A percentile compares a stretch with the other conserved stretches of the same genome.
Conservation (phyloP, 257 asterid species). For the Solanum pimpinellifolium region DNA sequence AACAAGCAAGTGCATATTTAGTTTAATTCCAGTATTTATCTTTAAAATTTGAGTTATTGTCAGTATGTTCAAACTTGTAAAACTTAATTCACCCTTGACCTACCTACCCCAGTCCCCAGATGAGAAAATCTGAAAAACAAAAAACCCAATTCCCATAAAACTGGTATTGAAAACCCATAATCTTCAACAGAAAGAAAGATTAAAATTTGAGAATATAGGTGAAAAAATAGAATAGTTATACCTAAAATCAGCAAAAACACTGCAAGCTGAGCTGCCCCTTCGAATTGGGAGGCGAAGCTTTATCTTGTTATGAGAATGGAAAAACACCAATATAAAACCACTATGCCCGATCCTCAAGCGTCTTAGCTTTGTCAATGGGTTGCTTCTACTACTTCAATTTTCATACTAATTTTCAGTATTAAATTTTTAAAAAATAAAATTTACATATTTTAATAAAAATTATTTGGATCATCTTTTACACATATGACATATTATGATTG, state of each 20-base stretch:
- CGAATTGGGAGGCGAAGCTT: not conserved
- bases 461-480: no score
- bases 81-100: not conserved
- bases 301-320: not conserved
- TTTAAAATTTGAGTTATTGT: not conserved
- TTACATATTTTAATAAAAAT: not conserved
- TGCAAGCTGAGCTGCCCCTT: not conserved
- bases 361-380: not conserved
- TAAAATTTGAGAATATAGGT: not conserved
- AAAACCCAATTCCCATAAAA: not conserved
- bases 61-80: not conserved
- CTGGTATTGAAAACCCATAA: not conserved
- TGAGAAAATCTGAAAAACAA: not conserved
- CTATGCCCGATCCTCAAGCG: not conserved
- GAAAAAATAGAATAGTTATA: not conserved
- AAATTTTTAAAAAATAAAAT: no score
- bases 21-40: not conserved
- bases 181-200: not conserved
- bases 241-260: not conserved
- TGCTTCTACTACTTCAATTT: not conserved
- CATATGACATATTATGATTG: no score
- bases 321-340: not conserved
- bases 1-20: not conserved
- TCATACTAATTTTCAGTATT: no score
- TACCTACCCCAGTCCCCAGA: not conserved